phyloP scores from a whole-genome alignment of 2,329 filamentous ascomycete species.

The Emmonsia crescens region DNA sequence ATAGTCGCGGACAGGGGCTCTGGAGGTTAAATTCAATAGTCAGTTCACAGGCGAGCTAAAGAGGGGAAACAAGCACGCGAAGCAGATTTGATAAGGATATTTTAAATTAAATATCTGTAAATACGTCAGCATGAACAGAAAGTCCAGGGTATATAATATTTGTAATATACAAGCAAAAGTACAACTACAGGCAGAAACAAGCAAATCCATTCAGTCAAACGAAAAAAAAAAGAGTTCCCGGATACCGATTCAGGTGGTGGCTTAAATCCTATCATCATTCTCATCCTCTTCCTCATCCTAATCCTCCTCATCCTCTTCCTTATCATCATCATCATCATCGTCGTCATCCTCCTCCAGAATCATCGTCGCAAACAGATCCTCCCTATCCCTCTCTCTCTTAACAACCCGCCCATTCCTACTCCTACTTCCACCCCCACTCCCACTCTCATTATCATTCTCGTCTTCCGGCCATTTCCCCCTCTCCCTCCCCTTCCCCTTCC shows the following conservation, averaged over 20 bases:
- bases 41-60: background rate
- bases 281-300: background rate
- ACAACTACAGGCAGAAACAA: background rate
- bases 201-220: background rate
- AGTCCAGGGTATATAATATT: too few relatives aligned
- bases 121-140: too few relatives aligned
- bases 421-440: background rate
- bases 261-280: background rate
- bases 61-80: background rate
- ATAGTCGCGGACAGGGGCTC: background rate
- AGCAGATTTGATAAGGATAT: background rate
- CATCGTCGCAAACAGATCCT: background rate
- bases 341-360: slow-evolving; percentile 3
- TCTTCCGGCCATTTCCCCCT: too few relatives aligned
- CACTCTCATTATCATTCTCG: too few relatives aligned
- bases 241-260: background rate
- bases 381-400: background rate
- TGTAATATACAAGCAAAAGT: background rate
- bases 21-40: background rate
- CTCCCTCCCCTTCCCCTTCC: too few relatives aligned
- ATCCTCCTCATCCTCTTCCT: too few relatives aligned
- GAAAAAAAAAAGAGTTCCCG: background rate
- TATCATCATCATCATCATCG: background rate
- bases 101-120: background rate
- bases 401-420: background rate